Percentiles rank a stretch among this genome's conserved stretches.
phyloP scores from a whole-genome alignment of 257 asterid species.

The Ehretia macrophylla region DNA sequence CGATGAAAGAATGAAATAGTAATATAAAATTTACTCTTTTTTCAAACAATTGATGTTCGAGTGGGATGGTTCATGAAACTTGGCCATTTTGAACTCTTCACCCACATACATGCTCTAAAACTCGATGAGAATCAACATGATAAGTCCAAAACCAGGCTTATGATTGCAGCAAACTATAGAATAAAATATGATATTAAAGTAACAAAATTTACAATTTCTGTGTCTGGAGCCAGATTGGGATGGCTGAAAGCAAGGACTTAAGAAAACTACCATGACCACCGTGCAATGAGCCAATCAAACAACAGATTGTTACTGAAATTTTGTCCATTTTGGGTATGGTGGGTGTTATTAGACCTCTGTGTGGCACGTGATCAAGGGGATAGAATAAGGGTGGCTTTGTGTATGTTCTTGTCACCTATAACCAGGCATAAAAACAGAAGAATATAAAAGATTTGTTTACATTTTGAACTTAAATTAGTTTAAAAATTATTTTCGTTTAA shows the following conservation, averaged over 20 bases:
- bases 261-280: background rate
- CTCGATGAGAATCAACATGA: slow-evolving; percentile 13
- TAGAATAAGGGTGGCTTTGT: slow-evolving; percentile 20
- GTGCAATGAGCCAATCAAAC: background rate
- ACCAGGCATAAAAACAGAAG: too few species aligned
- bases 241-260: slow-evolving; percentile 13
- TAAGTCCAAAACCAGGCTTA: background rate
- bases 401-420: slow-evolving; percentile 42
- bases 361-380: slow-evolving; percentile 51
- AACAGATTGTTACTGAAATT: background rate
- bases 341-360: slow-evolving; percentile 10
- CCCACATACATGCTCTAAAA: background rate
- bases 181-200: slow-evolving; percentile 13
- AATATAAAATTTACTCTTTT: too few species aligned
- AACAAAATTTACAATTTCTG: slow-evolving; percentile 4
- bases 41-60: too few species aligned
- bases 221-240: slow-evolving; percentile 11
- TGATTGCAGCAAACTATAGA: slow-evolving; percentile 5
- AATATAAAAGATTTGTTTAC: too few species aligned
- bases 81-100: too few species aligned
- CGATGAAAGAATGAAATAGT: too few species aligned
- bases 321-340: background rate
- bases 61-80: too few species aligned
- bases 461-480: too few species aligned
- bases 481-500: slow-evolving; percentile 28